phyloP scores from a whole-genome alignment of 2,329 filamentous ascomycete species.

The Claviceps cyperi region DNA sequence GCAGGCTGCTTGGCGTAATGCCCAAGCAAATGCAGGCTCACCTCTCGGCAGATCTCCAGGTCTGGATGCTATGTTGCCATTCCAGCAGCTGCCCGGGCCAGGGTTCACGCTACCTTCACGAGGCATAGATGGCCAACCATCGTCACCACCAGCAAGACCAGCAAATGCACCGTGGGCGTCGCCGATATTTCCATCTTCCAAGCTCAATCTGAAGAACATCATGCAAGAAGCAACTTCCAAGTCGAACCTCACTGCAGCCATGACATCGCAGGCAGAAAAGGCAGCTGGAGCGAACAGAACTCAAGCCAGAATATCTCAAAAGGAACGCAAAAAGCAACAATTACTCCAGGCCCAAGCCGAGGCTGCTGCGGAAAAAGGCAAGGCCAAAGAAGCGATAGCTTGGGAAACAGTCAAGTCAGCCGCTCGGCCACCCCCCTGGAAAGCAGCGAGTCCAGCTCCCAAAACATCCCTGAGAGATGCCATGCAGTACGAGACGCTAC shows the following conservation, averaged over 20 bases:
- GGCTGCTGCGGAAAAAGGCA: constrained; percentile 21
- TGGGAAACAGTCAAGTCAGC: constrained; percentile 29
- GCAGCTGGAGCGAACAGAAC: constrained; percentile 23
- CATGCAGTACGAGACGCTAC: constrained; percentile 19
- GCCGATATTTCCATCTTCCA: constrained; percentile 39
- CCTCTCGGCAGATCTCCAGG: background rate
- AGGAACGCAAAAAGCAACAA: constrained; percentile 75
- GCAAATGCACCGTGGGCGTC: constrained; percentile 34
- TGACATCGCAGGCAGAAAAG: constrained; percentile 35
- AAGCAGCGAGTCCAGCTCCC: constrained; percentile 34
- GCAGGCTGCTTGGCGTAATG: constrained; percentile 16
- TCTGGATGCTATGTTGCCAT: background rate
- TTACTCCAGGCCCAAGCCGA: constrained; percentile 44
- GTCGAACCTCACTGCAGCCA: constrained; percentile 38
- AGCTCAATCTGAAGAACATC: constrained; percentile 63
- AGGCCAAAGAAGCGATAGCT: constrained; percentile 18
- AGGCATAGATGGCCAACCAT: background rate
- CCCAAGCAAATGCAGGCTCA: constrained; percentile 2
- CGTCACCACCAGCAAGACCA: constrained; percentile 6
- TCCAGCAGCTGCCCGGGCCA: background rate
- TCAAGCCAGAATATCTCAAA: constrained; percentile 64
- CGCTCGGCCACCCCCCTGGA: constrained; percentile 49
- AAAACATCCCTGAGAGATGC: constrained; percentile 38
- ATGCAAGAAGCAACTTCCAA: constrained; percentile 45
- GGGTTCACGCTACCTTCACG: background rate